Percentiles rank a stretch among this genome's conserved stretches.
phyloP scores from a whole-genome alignment of 129 eudicot species.

The Logfia minima region DNA sequence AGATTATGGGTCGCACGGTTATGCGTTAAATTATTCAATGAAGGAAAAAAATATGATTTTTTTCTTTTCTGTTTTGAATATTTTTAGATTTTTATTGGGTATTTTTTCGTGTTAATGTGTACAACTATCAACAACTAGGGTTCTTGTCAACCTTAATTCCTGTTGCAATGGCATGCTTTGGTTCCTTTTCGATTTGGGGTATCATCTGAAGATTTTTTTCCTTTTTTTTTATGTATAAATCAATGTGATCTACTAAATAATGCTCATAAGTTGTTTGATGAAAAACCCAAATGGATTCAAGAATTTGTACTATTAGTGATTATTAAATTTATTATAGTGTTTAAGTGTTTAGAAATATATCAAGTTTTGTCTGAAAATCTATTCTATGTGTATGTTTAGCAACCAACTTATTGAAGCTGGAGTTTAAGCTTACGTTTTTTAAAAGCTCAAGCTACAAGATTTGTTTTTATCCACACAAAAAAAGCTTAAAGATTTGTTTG shows the following conservation, averaged over 20 bases:
- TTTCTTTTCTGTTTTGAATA: constrained; percentile 6
- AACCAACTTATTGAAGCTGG: too few relatives aligned
- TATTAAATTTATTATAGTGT: background rate
- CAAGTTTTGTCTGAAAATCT: too few relatives aligned
- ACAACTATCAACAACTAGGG: constrained; percentile 26
- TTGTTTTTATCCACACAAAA: too few relatives aligned
- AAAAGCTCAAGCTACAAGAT: too few relatives aligned
- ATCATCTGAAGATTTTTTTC: background rate
- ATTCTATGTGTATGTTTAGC: too few relatives aligned
- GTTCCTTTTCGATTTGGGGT: constrained; percentile 52
- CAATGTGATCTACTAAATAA: background rate
- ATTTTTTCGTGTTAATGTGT: constrained; percentile 17
- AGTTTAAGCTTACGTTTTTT: too few relatives aligned
- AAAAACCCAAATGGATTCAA: constrained; percentile 17
- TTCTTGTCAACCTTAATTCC: constrained; percentile 26
- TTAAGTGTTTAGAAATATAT: background rate
- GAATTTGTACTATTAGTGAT: constrained; percentile 11
- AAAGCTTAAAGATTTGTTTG: too few relatives aligned
- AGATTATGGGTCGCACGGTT: constrained; percentile 27
- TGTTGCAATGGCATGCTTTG: constrained; percentile 46
- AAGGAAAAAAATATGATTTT: background rate
- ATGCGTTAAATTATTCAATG: constrained; percentile 21
- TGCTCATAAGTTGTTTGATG: constrained; percentile 10
- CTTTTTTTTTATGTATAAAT: background rate
- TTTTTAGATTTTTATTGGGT: constrained; percentile 13